Evolutionary conservation across 2,329 filamentous ascomycete genomes (phyloP).

Genomic region (Cyclaneusma minus): DNA sequence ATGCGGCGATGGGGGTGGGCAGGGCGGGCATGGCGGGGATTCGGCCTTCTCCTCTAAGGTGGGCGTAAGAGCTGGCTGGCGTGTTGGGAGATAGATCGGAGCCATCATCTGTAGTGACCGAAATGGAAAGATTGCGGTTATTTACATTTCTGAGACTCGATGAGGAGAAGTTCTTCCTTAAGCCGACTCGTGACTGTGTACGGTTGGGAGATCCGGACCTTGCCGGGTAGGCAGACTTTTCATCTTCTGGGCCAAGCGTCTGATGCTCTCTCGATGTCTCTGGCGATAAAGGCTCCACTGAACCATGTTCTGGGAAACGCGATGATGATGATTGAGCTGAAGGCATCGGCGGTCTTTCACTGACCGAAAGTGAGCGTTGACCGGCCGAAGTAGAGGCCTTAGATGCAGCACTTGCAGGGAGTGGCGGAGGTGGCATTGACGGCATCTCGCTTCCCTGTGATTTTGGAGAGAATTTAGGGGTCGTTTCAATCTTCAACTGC

Average conservation of each 20-base stretch:
- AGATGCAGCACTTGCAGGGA: constrained; percentile 14
- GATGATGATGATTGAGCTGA: constrained; percentile 14
- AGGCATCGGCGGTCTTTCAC: constrained; percentile 11
- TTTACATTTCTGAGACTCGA: constrained; percentile 58
- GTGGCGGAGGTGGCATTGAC: constrained; percentile 12
- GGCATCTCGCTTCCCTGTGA: constrained; percentile 9
- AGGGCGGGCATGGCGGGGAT: constrained; percentile 43
- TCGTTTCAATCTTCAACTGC: constrained; percentile 79
- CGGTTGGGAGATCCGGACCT: constrained; percentile 38
- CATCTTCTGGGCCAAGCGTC: too few species aligned
- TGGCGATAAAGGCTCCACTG: too few species aligned
- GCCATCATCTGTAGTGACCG: constrained; percentile 38
- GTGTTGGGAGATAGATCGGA: constrained; percentile 59
- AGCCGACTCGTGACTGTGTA: constrained; percentile 23
- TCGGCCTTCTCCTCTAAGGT: too few species aligned
- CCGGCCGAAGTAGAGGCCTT: constrained; percentile 7
- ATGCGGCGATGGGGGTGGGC: constrained; percentile 50
- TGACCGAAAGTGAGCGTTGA: too few species aligned
- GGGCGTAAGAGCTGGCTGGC: constrained; percentile 31
- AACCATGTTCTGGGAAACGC: constrained; percentile 10
- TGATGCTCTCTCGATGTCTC: too few species aligned
- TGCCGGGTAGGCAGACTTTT: too few species aligned
- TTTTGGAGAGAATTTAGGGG: constrained; percentile 7
- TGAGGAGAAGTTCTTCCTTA: constrained; percentile 56
- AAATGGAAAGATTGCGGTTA: constrained; percentile 56